Percentiles rank a stretch among this genome's conserved stretches.
phyloP scores from a whole-genome alignment of 225 moss, liverwort and hornwort species.

The Marchantia polymorpha region DNA sequence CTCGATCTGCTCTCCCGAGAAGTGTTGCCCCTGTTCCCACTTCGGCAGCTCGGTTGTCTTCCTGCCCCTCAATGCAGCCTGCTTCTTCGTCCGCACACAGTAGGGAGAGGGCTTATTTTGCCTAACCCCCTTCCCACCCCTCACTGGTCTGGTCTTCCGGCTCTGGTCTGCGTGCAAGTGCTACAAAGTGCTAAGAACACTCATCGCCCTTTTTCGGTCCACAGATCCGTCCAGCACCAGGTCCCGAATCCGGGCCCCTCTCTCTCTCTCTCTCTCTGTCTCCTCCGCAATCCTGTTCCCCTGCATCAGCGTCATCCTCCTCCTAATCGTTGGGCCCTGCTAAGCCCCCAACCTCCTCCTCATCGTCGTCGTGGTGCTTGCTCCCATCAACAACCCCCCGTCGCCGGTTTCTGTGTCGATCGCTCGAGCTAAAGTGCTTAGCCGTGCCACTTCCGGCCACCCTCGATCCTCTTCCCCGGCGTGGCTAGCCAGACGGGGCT shows the following conservation, averaged over 20 bases:
- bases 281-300: too few relatives aligned
- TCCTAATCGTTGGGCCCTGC: neutral
- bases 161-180: neutral
- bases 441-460: neutral
- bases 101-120: too few relatives aligned
- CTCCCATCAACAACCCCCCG: neutral
- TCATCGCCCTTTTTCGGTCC: too few relatives aligned
- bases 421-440: neutral
- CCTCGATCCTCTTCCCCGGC: neutral
- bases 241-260: too few relatives aligned
- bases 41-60: neutral
- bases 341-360: neutral
- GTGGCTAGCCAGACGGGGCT: neutral
- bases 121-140: neutral
- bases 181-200: too few relatives aligned
- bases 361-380: too few relatives aligned
- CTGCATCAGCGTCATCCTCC: neutral
- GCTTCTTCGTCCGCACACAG: too few relatives aligned
- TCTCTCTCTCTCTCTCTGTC: too few relatives aligned
- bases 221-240: too few relatives aligned
- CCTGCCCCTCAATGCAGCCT: neutral
- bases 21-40: neutral
- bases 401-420: neutral
- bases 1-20: neutral
- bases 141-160: neutral